Percentiles rank a stretch among this genome's conserved stretches.
Evolutionary conservation across 2,329 filamentous ascomycete species (phyloP).

Genomic region (Sclerotiophoma versabilis): DNA sequence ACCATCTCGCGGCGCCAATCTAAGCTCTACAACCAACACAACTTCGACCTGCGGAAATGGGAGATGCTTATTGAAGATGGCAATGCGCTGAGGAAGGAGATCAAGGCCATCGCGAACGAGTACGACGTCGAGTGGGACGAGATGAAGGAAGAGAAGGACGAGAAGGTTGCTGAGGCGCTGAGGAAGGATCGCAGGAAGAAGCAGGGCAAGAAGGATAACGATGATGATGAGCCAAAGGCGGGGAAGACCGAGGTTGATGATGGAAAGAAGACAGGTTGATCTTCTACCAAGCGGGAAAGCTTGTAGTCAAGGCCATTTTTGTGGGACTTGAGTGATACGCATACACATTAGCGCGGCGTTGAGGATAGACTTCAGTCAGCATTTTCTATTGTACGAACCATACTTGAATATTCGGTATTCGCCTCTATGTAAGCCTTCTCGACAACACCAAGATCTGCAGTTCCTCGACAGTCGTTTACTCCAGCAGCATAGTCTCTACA

Average conservation of each 20-base stretch:
- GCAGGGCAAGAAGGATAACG: constrained; percentile 46
- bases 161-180: constrained; percentile 62
- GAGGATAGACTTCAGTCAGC: constrained; percentile 1
- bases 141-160: constrained; percentile 72
- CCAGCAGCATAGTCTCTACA: too few species aligned
- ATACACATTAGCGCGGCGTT: constrained; percentile 16
- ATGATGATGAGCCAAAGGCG: constrained; percentile 26
- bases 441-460: too few species aligned
- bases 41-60: constrained; percentile 80
- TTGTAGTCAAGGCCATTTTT: too few species aligned
- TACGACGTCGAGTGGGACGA: constrained; percentile 94
- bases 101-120: constrained; percentile 80
- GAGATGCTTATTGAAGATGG: constrained; percentile 80
- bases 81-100: constrained; percentile 77
- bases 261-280: not conserved
- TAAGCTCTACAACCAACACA: constrained; percentile 75
- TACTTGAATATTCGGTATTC: too few species aligned
- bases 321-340: not conserved
- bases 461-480: too few species aligned
- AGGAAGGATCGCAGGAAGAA: constrained; percentile 56
- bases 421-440: too few species aligned
- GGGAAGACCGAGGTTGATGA: constrained; percentile 13
- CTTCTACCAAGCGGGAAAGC: too few species aligned
- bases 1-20: constrained; percentile 81
- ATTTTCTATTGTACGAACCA: constrained; percentile 5